Base-by-base conservation (phyloP, 1,284 basidiomycete genomes). In the Phylloboletellus chloephorus region DNA sequence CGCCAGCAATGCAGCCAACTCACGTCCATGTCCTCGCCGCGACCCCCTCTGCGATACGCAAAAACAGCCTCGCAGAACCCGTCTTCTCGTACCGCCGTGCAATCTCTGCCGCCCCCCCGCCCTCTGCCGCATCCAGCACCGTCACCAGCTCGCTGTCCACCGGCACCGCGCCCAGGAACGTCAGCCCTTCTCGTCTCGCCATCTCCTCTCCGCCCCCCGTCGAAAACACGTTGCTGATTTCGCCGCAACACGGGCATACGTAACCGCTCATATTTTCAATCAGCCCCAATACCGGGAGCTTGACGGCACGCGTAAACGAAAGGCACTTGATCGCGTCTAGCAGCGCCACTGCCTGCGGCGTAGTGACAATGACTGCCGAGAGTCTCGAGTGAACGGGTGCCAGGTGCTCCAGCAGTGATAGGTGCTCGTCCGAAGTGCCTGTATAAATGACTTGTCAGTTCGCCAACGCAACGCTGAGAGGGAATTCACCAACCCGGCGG, bases 181-280 rank as follows among this genome's bases (percentile, higher is more conserved):
- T 64, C 19, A 97, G 58, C 6, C 69, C 74, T 61, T 94, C 88
- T 31, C 76, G 72, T 48, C 73, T 67, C 0, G 92, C 90, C 80
- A 94, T 82, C 54, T 81, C 83, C 66, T 87, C 79, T 0, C 94
- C 96, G 2, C 96, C 96, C 9, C 93, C 93, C 8, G 82, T 88
- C 5, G 94, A 96, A 67, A 98, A 99, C 37, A 96, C 81, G 58
- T 96, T 92, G 65, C 84, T 92, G 51, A 97, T 76, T 64, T 98
- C 93, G 17, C 87, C 85, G 55, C 90, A 94, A 58, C 89, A 93
- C 16, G 95, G 95, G 59, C 96, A 99, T 8, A 89, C 88, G 67
- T 97, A 98, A 29, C 96, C 96, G 44, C 91, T 91, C 96, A 98
- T 98, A 67, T 98, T 99, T 63, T 98, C 96, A 48, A 99, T 84